These are phyloP conservation scores for Fusarium zealandicum DNA, from an alignment of 2,329 filamentous ascomycete genomes.

Conservation along the genomic window DNA sequence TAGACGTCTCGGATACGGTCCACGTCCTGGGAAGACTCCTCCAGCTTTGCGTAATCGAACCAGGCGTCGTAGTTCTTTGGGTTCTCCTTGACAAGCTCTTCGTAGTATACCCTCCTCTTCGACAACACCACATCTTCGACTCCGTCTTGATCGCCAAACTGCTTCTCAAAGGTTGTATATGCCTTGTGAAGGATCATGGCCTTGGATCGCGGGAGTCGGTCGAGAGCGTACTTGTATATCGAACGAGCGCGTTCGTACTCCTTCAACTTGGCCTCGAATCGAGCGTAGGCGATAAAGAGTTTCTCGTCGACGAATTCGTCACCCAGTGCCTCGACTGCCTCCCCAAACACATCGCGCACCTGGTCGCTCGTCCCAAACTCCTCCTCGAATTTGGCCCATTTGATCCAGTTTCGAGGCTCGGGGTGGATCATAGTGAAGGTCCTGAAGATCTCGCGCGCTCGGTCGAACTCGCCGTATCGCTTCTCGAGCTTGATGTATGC, in stretches of 20 bases:
- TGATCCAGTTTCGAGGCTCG: slow-evolving; percentile 96
- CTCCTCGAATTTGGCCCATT: slow-evolving; percentile 97
- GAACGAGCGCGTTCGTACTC: slow-evolving; percentile 92
- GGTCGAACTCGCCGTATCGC: slow-evolving; percentile 88
- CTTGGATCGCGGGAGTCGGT: slow-evolving; percentile 87
- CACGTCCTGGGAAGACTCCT: slow-evolving; percentile 82
- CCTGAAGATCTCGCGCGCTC: slow-evolving; percentile 88
- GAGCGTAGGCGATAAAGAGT: slow-evolving; percentile 93
- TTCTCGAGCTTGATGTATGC: slow-evolving; percentile 98
- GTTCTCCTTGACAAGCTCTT: slow-evolving; percentile 92
- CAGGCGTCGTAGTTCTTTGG: slow-evolving; percentile 96
- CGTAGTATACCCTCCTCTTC: slow-evolving; percentile 91
- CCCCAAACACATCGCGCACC: slow-evolving; percentile 90
- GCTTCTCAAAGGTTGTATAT: slow-evolving; percentile 98
- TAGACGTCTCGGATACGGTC: slow-evolving; percentile 92
- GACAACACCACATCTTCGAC: slow-evolving; percentile 96
- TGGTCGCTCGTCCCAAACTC: slow-evolving; percentile 91
- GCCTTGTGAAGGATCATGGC: slow-evolving; percentile 87
- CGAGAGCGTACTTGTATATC: slow-evolving; percentile 96
- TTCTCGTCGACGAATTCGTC: slow-evolving; percentile 97
- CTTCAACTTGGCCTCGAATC: slow-evolving; percentile 92
- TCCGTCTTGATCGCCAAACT: slow-evolving; percentile 91
- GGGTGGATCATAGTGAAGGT: slow-evolving; percentile 92
- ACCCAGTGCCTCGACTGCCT: slow-evolving; percentile 85
- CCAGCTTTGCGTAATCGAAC: slow-evolving; percentile 93